phyloP scores from a whole-genome alignment of 805 yeast genomes.

The Wickerhamiella sorbophila region DNA sequence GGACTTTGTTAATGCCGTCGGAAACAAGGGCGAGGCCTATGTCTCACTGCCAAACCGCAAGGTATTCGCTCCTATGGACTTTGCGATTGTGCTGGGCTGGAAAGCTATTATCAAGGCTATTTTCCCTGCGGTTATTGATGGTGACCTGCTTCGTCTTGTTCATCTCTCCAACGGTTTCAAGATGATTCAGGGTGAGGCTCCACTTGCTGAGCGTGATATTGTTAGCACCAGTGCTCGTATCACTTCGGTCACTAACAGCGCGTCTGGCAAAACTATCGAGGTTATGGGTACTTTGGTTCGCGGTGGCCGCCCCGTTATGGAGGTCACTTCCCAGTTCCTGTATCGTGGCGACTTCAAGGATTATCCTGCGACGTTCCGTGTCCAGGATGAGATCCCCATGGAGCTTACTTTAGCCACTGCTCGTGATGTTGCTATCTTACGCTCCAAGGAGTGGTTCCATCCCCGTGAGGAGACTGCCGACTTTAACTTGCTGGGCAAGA shows the following conservation, averaged over 20 bases:
- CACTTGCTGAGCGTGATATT: slow-evolving; percentile 75
- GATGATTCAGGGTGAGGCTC: slow-evolving; percentile 83
- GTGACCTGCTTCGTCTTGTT: slow-evolving; percentile 85
- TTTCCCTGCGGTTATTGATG: slow-evolving; percentile 92
- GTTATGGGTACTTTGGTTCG: slow-evolving; percentile 81
- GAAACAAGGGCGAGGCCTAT: slow-evolving; percentile 92
- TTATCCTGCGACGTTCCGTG: slow-evolving; percentile 83
- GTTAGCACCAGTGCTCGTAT: slow-evolving; percentile 74
- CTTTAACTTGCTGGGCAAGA: slow-evolving; percentile 59
- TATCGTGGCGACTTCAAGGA: slow-evolving; percentile 88
- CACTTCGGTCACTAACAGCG: slow-evolving; percentile 77
- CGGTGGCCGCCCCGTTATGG: slow-evolving; percentile 70
- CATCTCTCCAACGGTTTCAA: slow-evolving; percentile 90
- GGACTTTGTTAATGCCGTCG: slow-evolving; percentile 93
- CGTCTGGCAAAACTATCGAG: slow-evolving; percentile 89
- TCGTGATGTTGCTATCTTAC: slow-evolving; percentile 84
- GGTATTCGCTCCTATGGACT: slow-evolving; percentile 95
- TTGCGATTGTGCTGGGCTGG: slow-evolving; percentile 98
- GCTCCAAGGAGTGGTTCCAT: slow-evolving; percentile 97
- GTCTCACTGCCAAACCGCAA: slow-evolving; percentile 64
- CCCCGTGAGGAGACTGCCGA: slow-evolving; percentile 39
- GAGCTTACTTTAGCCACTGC: slow-evolving; percentile 57
- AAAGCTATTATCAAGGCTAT: slow-evolving; percentile 95
- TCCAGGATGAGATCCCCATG: slow-evolving; percentile 73
- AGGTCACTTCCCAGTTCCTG: slow-evolving; percentile 87